phyloP scores from a whole-genome alignment of 495 filamentous ascomycete species.

The Penicillium nucicola region DNA sequence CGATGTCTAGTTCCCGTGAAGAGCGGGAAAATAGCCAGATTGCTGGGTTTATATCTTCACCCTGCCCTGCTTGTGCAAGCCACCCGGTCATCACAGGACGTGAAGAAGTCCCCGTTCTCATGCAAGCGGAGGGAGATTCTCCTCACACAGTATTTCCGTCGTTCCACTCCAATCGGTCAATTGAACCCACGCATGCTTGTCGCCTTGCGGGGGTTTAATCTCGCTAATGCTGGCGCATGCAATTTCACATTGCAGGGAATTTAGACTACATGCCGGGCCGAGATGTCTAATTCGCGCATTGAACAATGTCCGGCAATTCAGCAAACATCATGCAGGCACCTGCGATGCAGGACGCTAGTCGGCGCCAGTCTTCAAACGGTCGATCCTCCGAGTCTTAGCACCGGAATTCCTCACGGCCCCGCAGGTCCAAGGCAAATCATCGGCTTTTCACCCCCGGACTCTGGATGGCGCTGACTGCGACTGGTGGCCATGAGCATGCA shows the following conservation, averaged over 20 bases:
- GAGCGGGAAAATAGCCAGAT: not conserved
- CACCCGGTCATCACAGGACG: not conserved
- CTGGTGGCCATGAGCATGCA: too few relatives aligned
- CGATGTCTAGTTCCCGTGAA: too few relatives aligned
- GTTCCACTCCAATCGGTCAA: not conserved
- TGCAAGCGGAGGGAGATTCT: not conserved
- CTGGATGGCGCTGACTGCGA: too few relatives aligned
- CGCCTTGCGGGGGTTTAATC: not conserved
- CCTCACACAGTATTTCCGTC: not conserved
- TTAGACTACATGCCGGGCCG: not conserved
- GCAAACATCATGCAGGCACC: not conserved
- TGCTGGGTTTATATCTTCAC: not conserved
- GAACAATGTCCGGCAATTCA: not conserved
- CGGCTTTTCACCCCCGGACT: not conserved
- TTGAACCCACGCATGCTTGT: not conserved
- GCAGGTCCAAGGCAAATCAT: conserved; percentile 1
- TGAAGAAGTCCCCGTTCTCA: too few relatives aligned
- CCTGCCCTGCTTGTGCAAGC: not conserved
- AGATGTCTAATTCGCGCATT: not conserved
- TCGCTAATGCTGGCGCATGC: not conserved
- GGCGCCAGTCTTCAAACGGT: conserved; percentile 13
- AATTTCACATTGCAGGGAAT: not conserved
- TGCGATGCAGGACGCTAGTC: not conserved
- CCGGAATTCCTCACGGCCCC: conserved; percentile 13
- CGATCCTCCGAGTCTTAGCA: conserved; percentile 8